phyloP scores from a whole-genome alignment of 345 rosid genomes.

The Pugionium cornutum region DNA sequence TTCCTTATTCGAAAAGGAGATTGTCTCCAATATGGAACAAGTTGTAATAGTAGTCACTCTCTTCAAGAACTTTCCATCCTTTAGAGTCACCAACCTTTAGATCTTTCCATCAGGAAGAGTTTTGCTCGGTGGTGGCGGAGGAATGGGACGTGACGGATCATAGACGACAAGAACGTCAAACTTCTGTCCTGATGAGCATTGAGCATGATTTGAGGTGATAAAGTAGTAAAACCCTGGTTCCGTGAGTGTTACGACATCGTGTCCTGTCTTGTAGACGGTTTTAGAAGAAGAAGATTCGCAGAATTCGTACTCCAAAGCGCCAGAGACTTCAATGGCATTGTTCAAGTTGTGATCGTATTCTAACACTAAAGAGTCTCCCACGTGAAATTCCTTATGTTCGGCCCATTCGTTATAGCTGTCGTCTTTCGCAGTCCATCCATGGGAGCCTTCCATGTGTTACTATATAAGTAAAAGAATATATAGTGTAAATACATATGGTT shows the following conservation, averaged over 20 bases:
- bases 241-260: neutral
- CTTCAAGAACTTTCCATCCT: neutral
- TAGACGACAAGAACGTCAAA: neutral
- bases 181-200: neutral
- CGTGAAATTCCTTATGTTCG: neutral
- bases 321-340: neutral
- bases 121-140: slow-evolving; percentile 4
- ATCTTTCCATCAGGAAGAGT: too few species aligned
- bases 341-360: neutral
- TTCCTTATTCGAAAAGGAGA: neutral
- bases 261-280: neutral
- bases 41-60: too few species aligned
- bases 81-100: neutral
- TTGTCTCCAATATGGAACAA: slow-evolving; percentile 2
- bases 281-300: neutral
- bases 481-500: too few species aligned
- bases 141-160: neutral
- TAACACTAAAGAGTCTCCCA: neutral
- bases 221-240: neutral
- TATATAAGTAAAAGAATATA: too few species aligned
- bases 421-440: neutral
- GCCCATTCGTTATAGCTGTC: neutral
- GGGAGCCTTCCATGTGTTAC: neutral
- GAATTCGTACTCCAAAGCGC: neutral
- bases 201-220: neutral